Evolutionary conservation across 176 grass and related monocot genomes (phyloP), one percentile per base, ranked within the genome.

Genomic region (Paspalum vaginatum): DNA sequence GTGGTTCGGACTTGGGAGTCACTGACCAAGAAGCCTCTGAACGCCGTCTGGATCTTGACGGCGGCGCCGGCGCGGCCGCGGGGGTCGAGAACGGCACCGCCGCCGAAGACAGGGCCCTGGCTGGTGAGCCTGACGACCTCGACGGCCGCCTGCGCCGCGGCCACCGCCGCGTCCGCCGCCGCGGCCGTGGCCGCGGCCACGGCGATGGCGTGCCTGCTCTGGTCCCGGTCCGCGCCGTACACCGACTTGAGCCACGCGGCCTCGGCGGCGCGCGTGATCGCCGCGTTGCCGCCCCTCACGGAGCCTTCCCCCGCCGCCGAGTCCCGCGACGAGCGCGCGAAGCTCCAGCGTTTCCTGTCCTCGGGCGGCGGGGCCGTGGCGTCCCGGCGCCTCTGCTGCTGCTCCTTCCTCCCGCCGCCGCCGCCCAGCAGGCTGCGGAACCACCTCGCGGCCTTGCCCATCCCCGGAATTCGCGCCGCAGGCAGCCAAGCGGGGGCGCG

Each of bases 191-290:
- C 96, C 48, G 96, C 96, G 0, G 92, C 96, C 1, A 95, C 90
- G 0, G 96, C 92, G 74, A 98, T 95, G 61, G 92, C 96, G 60
- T 95, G 92, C 90, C 91, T 95, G 92, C 86, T 99, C 88, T 95
- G 96, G 76, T 95, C 90, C 70, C 92, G 79, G 50, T 88, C 92
- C 2, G 52, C 92, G 9, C 66, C 58, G 74, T 95, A 99, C 41
- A 99, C 7, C 4, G 96, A 95, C 72, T 80, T 82, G 57, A 93
- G 86, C 93, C 88, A 99, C 39, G 86, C 88, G 0, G 79, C 79
- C 73, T 94, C 83, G 11, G 84, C 90, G 16, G 87, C 84, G 9
- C 72, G 52, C 20, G 83, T 65, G 72, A 88, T 89, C 76, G 89
- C 82, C 37, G 68, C 81, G 49, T 62, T 79, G 6, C n/a, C 63